Evolutionary conservation across 2,329 filamentous ascomycete genomes (phyloP).

Genomic region (Biscogniauxia mediterranea): DNA sequence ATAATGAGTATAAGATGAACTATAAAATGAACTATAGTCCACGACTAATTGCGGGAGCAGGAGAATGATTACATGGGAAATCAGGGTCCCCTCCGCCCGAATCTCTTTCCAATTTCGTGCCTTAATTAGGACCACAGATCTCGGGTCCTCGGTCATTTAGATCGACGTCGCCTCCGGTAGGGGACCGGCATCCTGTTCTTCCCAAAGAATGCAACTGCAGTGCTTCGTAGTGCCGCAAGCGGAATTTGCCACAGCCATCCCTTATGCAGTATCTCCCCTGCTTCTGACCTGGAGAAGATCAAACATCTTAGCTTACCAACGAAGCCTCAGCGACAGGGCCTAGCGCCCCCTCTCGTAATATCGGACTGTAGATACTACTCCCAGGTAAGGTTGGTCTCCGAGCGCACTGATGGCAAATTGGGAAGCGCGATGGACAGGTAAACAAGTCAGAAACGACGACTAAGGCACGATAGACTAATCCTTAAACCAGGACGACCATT

Average conservation of each 20-base stretch:
- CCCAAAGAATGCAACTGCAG: background rate
- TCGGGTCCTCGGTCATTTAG: background rate
- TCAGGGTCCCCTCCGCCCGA: background rate
- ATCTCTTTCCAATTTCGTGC: background rate
- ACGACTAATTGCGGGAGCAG: background rate
- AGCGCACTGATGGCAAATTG: background rate
- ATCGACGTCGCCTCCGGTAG: background rate
- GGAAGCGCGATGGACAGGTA: background rate
- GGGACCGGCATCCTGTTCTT: background rate
- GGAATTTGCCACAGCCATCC: background rate
- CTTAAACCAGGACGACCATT: no score
- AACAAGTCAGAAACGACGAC: background rate
- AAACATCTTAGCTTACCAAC: background rate
- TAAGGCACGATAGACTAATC: background rate
- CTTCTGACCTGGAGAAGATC: background rate
- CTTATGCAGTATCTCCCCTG: background rate
- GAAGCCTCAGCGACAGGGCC: background rate
- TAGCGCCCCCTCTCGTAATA: background rate
- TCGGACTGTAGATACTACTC: background rate
- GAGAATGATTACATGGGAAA: background rate
- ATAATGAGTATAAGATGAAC: background rate
- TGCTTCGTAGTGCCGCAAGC: background rate
- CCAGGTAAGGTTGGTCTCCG: background rate
- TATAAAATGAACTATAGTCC: background rate
- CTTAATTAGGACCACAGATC: background rate